Base-by-base conservation (phyloP, 331 rosid species). In the Ulmus americana region DNA sequence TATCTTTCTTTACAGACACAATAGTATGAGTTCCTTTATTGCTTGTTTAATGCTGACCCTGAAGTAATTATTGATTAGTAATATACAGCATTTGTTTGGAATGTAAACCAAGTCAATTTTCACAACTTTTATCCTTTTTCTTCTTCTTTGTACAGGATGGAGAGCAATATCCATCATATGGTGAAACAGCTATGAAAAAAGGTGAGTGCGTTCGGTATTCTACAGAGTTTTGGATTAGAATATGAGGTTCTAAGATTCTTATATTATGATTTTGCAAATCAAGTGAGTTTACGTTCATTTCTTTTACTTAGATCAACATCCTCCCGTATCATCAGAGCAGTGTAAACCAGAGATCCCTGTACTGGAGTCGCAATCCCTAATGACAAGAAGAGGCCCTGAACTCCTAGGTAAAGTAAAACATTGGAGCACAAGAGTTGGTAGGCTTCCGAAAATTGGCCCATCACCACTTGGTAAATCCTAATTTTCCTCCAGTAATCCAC, bases 141-240 rank as follows among this genome's bases (percentile, higher is more conserved):
- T 64, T 45, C 9, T n/a, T 4, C 6, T 20, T 39, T 47, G 35
- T 67, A 62, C 73, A 78, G 76, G 77, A 20, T 59, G 62, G 44
- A 77, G 75, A 61, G 35, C 35, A 28, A 69, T 51, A 51, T 57
- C 38, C 8, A 5, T 39, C 52, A 46, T 11, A 35, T 40, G 70
- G 42, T 67, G 62, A 64, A 67, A 35, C 51, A 59, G 74, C 67
- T 7, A 40, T 1, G 39, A 38, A 45, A 67, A 65, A 74, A 49
- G 86, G 95, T 84, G 73, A 72, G 78, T 57, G 46, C 64, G 39
- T 41, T 52, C 35, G 2, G 9, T 3, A 14, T 57, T 1, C 6
- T 44, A 15, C 59, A 12, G 38, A 61, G 39, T 54, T 12, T 13
- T 42, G 7, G 28, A 0, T 38, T 55, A 41, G 38, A 10, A 9